Conservation (phyloP, 2,329 filamentous ascomycete species). For the Fusarium fujikuroi region DNA sequence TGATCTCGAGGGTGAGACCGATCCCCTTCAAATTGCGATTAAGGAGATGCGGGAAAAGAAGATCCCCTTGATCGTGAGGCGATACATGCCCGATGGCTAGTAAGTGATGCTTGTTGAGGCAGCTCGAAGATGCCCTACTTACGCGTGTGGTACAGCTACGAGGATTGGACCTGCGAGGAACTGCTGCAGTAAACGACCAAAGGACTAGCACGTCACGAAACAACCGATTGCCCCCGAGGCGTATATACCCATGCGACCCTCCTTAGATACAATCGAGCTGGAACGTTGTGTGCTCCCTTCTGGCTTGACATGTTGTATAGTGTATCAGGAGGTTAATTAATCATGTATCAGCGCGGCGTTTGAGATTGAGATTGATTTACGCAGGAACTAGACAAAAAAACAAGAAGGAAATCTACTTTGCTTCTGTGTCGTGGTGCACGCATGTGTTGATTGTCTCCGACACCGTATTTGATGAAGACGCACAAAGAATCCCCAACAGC, state of each 20-base stretch:
- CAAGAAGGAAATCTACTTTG: conserved; percentile 36
- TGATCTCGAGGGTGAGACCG: conserved; percentile 96
- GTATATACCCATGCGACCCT: conserved; percentile 42
- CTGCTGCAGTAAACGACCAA: conserved; percentile 69
- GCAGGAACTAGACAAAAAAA: conserved; percentile 47
- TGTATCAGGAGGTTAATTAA: conserved; percentile 41
- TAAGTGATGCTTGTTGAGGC: conserved; percentile 60
- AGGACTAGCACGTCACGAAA: conserved; percentile 21
- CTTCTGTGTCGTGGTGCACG: conserved; percentile 28
- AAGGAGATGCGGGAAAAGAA: conserved; percentile 99
- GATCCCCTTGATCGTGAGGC: conserved; percentile 92
- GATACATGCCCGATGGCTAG: conserved; percentile 97
- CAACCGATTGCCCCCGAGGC: conserved; percentile 36
- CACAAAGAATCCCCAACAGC: conserved; percentile 1
- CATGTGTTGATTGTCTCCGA: conserved; percentile 18
- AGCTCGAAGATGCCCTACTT: conserved; percentile 1
- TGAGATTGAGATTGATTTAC: conserved; percentile 45
- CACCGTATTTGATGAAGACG: conserved; percentile 2
- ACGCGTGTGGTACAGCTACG: conserved; percentile 72
- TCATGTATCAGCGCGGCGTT: conserved; percentile 53
- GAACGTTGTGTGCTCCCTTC: conserved; percentile 30
- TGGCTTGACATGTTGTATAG: conserved; percentile 29
- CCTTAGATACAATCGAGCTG: conserved; percentile 42
- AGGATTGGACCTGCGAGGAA: conserved; percentile 99
- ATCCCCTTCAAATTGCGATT: conserved; percentile 95